A percentile compares a stretch with the other conserved stretches of the same genome.
Evolutionary conservation across 768 basidiomycete species (phyloP).

Genomic region (Tremella fuciformis): DNA sequence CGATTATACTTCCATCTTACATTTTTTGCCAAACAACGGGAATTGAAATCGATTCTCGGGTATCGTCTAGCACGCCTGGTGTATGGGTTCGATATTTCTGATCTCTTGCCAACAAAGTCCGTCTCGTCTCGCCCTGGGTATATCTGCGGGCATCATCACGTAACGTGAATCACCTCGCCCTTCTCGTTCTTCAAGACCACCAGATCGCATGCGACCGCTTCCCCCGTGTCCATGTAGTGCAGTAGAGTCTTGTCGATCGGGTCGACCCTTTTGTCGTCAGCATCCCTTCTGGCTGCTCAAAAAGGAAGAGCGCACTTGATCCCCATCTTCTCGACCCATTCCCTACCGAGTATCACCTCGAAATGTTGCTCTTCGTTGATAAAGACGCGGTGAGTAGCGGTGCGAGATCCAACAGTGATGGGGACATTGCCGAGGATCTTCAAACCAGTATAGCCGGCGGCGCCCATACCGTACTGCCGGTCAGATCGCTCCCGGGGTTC

Average conservation of each 20-base stretch:
- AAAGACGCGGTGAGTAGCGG: slow-evolving; percentile 62
- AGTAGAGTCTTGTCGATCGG: slow-evolving; percentile 82
- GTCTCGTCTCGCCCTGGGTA: not conserved
- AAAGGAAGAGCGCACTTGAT: slow-evolving; percentile 56
- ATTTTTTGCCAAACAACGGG: not conserved
- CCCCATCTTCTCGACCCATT: slow-evolving; percentile 65
- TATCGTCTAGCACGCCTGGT: not conserved
- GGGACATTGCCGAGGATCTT: slow-evolving; percentile 72
- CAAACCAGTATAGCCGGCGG: slow-evolving; percentile 85
- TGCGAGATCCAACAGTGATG: slow-evolving; percentile 61
- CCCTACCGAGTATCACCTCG: slow-evolving; percentile 86
- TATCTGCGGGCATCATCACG: slow-evolving; percentile 44
- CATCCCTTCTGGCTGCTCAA: not conserved
- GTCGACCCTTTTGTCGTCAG: slow-evolving; percentile 58
- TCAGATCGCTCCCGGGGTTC: not conserved
- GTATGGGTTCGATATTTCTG: not conserved
- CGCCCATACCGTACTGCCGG: slow-evolving; percentile 66
- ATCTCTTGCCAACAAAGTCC: not conserved
- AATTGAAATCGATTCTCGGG: not conserved
- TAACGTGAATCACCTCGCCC: slow-evolving; percentile 86
- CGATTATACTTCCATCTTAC: not conserved
- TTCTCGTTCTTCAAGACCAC: slow-evolving; percentile 85
- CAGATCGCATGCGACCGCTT: slow-evolving; percentile 85
- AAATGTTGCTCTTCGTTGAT: slow-evolving; percentile 94
- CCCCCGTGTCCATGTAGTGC: slow-evolving; percentile 85